A percentile compares a stretch with the other conserved stretches of the same genome.
These are phyloP conservation scores for Trichophyton verrucosum DNA, from an alignment of 2,329 filamentous ascomycete species.

Conservation along the genomic window DNA sequence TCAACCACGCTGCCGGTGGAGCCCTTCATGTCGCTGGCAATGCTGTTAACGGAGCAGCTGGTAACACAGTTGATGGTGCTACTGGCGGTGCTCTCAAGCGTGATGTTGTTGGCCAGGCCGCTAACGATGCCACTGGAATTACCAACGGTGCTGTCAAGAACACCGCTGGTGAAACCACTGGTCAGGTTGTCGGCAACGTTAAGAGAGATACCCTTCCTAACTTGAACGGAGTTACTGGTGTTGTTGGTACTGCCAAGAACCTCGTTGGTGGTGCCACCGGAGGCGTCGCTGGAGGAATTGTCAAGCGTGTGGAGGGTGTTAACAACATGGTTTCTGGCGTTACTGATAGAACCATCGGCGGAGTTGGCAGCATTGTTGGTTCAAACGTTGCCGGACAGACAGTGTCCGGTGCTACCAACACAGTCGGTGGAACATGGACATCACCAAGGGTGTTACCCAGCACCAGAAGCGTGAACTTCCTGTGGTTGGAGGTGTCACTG, in stretches of 20 bases:
- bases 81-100: neutral
- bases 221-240: neutral
- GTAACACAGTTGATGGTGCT: neutral
- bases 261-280: neutral
- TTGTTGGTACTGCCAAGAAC: neutral
- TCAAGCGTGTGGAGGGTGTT: neutral
- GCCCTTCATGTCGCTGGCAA: neutral
- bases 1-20: neutral
- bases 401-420: neutral
- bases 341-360: neutral
- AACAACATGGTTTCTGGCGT: neutral
- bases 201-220: neutral
- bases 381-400: neutral
- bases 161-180: neutral
- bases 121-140: neutral
- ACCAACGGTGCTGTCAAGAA: neutral
- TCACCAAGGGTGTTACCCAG: neutral
- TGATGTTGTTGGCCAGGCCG: neutral
- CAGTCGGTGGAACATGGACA: neutral
- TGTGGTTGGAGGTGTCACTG: neutral
- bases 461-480: neutral
- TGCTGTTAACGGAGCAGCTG: neutral
- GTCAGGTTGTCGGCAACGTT: neutral
- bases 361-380: neutral
- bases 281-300: neutral